Base-by-base conservation (phyloP, 768 basidiomycete genomes). In the Imleria badia region DNA sequence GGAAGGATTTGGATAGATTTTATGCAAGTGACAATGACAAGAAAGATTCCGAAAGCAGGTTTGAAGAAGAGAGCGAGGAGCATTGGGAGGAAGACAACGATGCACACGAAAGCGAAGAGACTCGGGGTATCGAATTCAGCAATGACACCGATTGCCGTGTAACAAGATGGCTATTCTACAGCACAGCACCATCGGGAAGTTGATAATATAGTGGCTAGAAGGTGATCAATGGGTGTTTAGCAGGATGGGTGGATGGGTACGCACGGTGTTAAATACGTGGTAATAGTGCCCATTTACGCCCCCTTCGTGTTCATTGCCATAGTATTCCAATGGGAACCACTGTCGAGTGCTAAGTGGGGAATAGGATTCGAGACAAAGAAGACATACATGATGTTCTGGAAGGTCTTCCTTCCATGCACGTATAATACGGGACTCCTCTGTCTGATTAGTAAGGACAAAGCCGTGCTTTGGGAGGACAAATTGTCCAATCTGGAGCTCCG, bases 401-500 rank as follows among this genome's bases (percentile, higher is more conserved):
- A 94, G 72, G 22, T 81, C 79, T 58, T 87, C 84, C 61, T 91
- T 91, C 55, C 71, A 78, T 1, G 81, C 74, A 42, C 89, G 81
- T 48, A 84, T 68, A 68, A 93, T 90, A 45, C 87, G 78, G 3
- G 87, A 85, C 17, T 78, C 74, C 45, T 78, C 69, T 0, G 82
- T 77, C 19, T 89, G 83, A 60, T 91, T 82, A 22, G 74, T 73
- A 5, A 85, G 79, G 17, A 67, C 66, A 55, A 68, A 62, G 0
- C 82, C 85, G 51, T 83, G 77, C 43, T 73, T 77, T 0, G 91
- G 91, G 5, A 94, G 66, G 45, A 89, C 78, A 65, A 94, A 95
- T 68, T 90, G 91, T 12, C 85, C 92, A 35, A 95, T 83, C 71
- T 94, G 94, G 48, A 94, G 78, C 64, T 95, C 92, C 1, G 94